Evolutionary conservation across 768 basidiomycete species (phyloP), one percentile per base, ranked within the genome.

Genomic region (Terana coerulea): DNA sequence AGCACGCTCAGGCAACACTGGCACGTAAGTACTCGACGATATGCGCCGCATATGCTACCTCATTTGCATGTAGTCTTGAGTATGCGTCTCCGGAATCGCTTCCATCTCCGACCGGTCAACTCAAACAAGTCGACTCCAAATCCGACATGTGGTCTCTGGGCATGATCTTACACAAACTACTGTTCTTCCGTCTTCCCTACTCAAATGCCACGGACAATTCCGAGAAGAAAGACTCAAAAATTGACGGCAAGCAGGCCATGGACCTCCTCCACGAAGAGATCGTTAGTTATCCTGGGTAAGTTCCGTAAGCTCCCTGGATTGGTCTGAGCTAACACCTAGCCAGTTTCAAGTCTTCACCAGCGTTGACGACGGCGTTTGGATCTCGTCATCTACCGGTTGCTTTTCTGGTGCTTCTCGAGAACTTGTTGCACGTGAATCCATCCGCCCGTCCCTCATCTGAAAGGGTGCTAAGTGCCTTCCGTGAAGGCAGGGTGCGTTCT

Each of bases 91-190:
- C 95, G 0, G 95, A 98, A 65, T 88, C 91, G 0, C 74, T 98
- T 0, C 82, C 84, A 2, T 80, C 82, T 0, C 82, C 79, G 12
- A 85, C 81, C 0, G 89, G 90, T 0, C 67, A 76, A 19, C 79
- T 89, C 7, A 75, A 72, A 7, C 84, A 88, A 40, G 76, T 91
- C 2, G 87, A 91, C 60, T 91, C 91, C 0, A 94, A 94, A 62
- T 80, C 89, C 3, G 95, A 98, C 64, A 93, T 97, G 84, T 98
- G 95, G 95, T 91, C 91, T 5, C 75, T 98, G 14, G 95, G 95
- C 56, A 93, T 98, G 88, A 91, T 98, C 50, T 75, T 98, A 15
- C 85, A 98, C 72, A 95, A 93, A 61, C 76, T 98, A 54, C 70
- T 95, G 1, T 98, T 97, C 71, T 93, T 98, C 70, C 80, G 81